Evolutionary conservation across 192 early-diverging fungal genomes (phyloP), one percentile per base, ranked within the genome.

Genomic region (Coemansia sp.): DNA sequence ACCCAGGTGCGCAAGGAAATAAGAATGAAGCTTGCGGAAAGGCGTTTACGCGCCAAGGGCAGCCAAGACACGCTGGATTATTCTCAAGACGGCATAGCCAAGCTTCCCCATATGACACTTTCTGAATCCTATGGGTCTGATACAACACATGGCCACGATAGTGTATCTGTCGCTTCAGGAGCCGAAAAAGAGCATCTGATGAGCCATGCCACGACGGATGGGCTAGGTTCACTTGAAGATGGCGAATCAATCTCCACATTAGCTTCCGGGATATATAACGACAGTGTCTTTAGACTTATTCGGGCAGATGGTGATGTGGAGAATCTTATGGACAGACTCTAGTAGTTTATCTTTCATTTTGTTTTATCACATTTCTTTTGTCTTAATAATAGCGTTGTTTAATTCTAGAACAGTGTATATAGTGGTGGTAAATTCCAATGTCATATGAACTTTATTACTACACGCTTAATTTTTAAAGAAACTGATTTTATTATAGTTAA

Each of bases 201-300:
- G 36, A 13, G 26, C 15, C 7, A 13, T 61, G 19, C 37, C 49
- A 37, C 21, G 22, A 21, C 63, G 13, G 16, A 66, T 11, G n/a
- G 41, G 11, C 37, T 52, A 19, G 46, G 63, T 18, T 3, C 59
- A 22, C 52, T 78, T 36, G 70, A 78, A 32, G 63, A 66, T 36
- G 60, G 55, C 18, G 57, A 32, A 15, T 56, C 66, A 10, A 56
- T 51, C 42, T 41, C 52, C 36, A 58, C 70, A 6, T 41, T 63
- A 0, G 42, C 67, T 22, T 41, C 63, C 10, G 56, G 63, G 9
- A 52, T 72, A 19, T 57, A 69, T n/a, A 67, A 72, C 42, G 75
- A 78, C 21, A 63, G 39, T n/a, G 63, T 78, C 4, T 63, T 63
- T 1, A 60, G 70, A 13, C 69, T 67, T 2, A 67, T 71, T 22